phyloP scores from a whole-genome alignment of 441 rosid genomes.

The Hura crepitans region DNA sequence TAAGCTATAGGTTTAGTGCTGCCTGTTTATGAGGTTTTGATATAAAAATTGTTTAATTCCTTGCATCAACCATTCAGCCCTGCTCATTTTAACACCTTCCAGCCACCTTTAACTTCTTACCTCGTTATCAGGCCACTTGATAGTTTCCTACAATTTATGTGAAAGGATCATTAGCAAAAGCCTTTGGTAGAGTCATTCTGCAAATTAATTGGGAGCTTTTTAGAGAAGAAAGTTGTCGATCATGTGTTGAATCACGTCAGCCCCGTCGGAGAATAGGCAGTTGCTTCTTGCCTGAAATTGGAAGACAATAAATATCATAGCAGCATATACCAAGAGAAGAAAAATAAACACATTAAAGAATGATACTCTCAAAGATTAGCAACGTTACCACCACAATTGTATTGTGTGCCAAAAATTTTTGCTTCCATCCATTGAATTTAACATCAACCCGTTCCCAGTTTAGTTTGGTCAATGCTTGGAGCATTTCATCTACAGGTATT shows the following conservation, averaged over 20 bases:
- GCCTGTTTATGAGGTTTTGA: too few relatives aligned
- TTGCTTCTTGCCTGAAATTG: constrained; percentile 51
- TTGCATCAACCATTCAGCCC: too few relatives aligned
- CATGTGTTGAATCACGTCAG: constrained; percentile 77
- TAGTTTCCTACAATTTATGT: too few relatives aligned
- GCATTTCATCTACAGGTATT: constrained; percentile 60
- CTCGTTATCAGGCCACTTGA: too few relatives aligned
- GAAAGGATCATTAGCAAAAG: too few relatives aligned
- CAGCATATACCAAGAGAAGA: neutral
- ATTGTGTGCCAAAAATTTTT: constrained; percentile 62
- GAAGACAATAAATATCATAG: constrained; percentile 14
- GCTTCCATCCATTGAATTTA: constrained; percentile 65
- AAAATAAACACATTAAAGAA: neutral
- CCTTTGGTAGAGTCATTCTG: too few relatives aligned
- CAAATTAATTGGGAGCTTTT: too few relatives aligned
- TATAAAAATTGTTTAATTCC: too few relatives aligned
- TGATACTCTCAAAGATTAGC: neutral
- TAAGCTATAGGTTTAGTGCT: too few relatives aligned
- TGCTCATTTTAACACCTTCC: too few relatives aligned
- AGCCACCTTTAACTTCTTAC: too few relatives aligned
- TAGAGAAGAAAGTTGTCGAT: constrained; percentile 54
- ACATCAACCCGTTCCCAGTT: constrained; percentile 82
- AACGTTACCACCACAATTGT: constrained; percentile 62
- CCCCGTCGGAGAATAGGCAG: constrained; percentile 61
- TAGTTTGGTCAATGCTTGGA: constrained; percentile 52